phyloP scores from a whole-genome alignment of 495 filamentous ascomycete species.

The Daldinia childiae region DNA sequence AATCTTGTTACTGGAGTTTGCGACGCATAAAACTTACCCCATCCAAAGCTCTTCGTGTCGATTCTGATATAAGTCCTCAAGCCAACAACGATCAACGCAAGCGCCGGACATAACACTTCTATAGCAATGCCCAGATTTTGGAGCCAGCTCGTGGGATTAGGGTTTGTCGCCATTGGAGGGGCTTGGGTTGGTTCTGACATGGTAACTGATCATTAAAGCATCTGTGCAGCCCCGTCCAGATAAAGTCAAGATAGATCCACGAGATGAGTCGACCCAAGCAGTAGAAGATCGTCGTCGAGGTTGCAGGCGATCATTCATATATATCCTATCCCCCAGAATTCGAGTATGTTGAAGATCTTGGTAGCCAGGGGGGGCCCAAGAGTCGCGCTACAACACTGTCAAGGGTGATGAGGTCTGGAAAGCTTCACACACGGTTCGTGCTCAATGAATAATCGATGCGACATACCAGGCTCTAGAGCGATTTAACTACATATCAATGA shows the following conservation, averaged over 20 bases:
- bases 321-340: slow-evolving; percentile 18
- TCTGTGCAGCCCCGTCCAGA: background rate
- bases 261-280: slow-evolving; percentile 24
- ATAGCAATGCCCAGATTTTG: slow-evolving; percentile 38
- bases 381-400: background rate
- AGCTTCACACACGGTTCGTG: background rate
- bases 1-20: background rate
- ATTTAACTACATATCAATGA: background rate
- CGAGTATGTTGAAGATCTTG: slow-evolving; percentile 9
- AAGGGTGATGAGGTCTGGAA: background rate
- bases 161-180: slow-evolving; percentile 15
- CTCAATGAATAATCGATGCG: background rate
- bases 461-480: background rate
- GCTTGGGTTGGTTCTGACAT: slow-evolving; percentile 15
- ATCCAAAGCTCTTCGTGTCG: slow-evolving; percentile 37
- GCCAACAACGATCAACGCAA: slow-evolving; percentile 29
- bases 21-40: slow-evolving; percentile 31
- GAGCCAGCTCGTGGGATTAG: slow-evolving; percentile 38
- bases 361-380: background rate
- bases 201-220: slow-evolving; percentile 18
- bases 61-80: slow-evolving; percentile 36
- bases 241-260: background rate
- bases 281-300: slow-evolving; percentile 34
- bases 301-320: slow-evolving; percentile 28
- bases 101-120: slow-evolving; percentile 31